Evolutionary conservation across 495 filamentous ascomycete species (phyloP).

Genomic region (Talaromyces wortmannii): DNA sequence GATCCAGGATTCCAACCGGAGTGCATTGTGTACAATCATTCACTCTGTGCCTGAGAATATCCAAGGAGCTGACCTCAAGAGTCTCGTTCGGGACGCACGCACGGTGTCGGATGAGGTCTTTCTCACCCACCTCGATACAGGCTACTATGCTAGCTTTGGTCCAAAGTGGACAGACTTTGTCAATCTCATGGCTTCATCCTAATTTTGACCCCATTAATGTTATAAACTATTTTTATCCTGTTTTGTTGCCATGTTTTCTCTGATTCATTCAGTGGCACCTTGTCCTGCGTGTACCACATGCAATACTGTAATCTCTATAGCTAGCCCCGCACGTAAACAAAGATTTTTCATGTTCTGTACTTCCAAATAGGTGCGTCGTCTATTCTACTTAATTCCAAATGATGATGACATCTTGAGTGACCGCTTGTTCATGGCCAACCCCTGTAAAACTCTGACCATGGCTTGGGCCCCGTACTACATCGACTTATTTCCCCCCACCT

Average conservation of each 20-base stretch:
- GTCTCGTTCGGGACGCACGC: conserved; percentile 28
- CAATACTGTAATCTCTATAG: too few species aligned
- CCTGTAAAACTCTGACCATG: too few species aligned
- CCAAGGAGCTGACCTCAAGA: conserved; percentile 20
- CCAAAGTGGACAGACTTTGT: conserved; percentile 35
- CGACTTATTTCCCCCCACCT: too few species aligned
- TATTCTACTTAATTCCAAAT: too few species aligned
- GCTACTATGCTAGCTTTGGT: conserved; percentile 42
- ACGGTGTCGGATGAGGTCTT: conserved; percentile 33
- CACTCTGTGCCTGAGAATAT: conserved; percentile 33
- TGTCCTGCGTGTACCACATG: too few species aligned
- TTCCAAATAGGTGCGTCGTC: too few species aligned
- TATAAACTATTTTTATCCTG: not conserved
- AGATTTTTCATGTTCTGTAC: too few species aligned
- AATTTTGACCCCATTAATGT: not conserved
- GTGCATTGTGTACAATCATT: conserved; percentile 30
- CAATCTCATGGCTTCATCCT: conserved; percentile 25
- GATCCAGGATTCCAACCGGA: conserved; percentile 26
- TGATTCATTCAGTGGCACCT: too few species aligned
- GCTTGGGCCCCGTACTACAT: too few species aligned
- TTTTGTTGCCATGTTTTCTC: not conserved
- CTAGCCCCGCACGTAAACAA: too few species aligned
- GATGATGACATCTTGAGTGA: too few species aligned
- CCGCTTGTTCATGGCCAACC: too few species aligned
- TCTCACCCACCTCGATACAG: conserved; percentile 31